Evolutionary conservation across 2,329 filamentous ascomycete genomes (phyloP), one percentile per base, ranked within the genome.

Genomic region (Aspergillus melleus): DNA sequence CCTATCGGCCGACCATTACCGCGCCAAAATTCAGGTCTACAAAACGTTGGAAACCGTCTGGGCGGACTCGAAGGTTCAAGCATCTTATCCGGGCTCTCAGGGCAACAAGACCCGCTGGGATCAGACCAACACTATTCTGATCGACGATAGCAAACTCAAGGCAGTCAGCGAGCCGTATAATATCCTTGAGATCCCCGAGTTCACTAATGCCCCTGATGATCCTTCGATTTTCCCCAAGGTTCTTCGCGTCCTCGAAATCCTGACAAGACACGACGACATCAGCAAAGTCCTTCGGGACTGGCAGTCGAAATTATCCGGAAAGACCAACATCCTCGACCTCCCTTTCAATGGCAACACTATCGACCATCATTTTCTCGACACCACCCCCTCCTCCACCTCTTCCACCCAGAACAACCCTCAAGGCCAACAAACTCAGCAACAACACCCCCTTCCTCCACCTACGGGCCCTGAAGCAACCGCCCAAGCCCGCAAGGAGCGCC

Each of bases 61-160:
- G 95, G 69, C 68, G 2, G 75, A 79, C 8, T 66, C 78, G 4
- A 57, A 64, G 1, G 77, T 83, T 14, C 80, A 82, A 64, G 66
- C 68, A 4, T 72, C 72, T n/a, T 78, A 81, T 52, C 79, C 80
- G 1, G 61, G 49, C 42, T 58, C 61, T n/a, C 54, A 58, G 32
- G 30, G 47, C 10, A 20, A 20, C n/a, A 72, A 70, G 36, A 72
- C 69, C 14, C 73, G 66, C 0, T 98, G 92, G 90, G 84, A 88
- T 67, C 92, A 96, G 77, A 83, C 83, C 54, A 96, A 98, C 74
- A 98, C 95, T 0, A 83, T 98, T 6, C 81, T 99, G 26, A 87
- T 98, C 44, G 95, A 99, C 67, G 95, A 98, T 76, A 91, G 88
- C 30, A 68, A 77, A 1, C 83, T 93, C 69, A 99, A 98, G 80